phyloP scores from a whole-genome alignment of 768 basidiomycete genomes.

The Rubroboletus pulcherrimus region DNA sequence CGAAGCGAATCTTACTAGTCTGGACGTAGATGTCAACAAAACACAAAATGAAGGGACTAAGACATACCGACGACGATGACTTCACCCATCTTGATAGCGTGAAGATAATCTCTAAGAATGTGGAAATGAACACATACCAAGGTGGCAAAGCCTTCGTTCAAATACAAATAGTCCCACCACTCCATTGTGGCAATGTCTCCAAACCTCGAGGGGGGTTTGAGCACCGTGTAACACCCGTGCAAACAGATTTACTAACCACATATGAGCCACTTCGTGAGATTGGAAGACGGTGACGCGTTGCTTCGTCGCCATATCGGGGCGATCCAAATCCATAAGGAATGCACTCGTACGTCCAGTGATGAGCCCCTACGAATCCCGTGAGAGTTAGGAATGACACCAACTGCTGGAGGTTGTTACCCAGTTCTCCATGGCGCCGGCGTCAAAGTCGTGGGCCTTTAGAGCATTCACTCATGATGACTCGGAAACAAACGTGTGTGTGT shows the following conservation, averaged over 20 bases:
- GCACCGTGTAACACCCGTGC: background rate
- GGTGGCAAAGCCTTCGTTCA: conserved; percentile 89
- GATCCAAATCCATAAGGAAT: conserved; percentile 76
- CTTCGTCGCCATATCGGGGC: conserved; percentile 66
- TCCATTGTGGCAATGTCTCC: conserved; percentile 93
- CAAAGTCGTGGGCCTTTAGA: conserved; percentile 75
- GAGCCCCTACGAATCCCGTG: conserved; percentile 49
- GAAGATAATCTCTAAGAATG: background rate
- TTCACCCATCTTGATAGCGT: conserved; percentile 68
- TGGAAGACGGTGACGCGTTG: conserved; percentile 76
- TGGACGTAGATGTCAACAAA: conserved; percentile 23
- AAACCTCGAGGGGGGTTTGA: conserved; percentile 49
- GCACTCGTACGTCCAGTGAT: conserved; percentile 86
- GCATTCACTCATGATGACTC: background rate
- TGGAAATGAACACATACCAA: conserved; percentile 46
- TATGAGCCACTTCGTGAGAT: conserved; percentile 84
- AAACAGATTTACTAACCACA: conserved; percentile 49
- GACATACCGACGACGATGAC: conserved; percentile 70
- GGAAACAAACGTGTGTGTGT: conserved; percentile 1
- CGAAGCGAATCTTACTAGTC: conserved; percentile 45
- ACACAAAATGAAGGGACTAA: background rate
- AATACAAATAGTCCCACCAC: conserved; percentile 85
- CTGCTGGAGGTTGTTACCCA: conserved; percentile 43
- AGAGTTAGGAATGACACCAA: conserved; percentile 1
- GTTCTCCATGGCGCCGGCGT: conserved; percentile 92